phyloP scores from a whole-genome alignment of 2,329 filamentous ascomycete genomes.

The Aquanectria penicillioides region DNA sequence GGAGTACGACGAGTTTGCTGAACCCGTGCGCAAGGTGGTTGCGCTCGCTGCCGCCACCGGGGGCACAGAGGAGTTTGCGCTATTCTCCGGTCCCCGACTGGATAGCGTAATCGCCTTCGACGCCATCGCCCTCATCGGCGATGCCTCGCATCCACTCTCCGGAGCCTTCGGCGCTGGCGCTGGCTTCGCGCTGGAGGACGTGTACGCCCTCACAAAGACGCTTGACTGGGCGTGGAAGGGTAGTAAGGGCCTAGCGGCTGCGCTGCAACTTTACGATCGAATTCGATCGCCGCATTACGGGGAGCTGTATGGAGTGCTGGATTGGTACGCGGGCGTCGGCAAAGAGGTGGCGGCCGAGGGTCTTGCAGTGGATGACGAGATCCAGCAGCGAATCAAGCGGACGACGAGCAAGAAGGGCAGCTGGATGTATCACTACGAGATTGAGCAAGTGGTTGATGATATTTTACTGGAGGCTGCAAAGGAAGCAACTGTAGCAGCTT shows the following conservation, averaged over 20 bases:
- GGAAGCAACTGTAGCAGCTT: neutral
- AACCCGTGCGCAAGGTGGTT: slow-evolving; percentile 43
- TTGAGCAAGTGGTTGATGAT: slow-evolving; percentile 32
- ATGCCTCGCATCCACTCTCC: slow-evolving; percentile 64
- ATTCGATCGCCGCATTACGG: slow-evolving; percentile 44
- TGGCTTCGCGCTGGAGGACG: slow-evolving; percentile 50
- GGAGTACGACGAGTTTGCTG: slow-evolving; percentile 44
- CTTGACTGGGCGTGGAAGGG: slow-evolving; percentile 38
- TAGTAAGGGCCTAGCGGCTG: slow-evolving; percentile 27
- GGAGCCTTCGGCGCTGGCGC: slow-evolving; percentile 54
- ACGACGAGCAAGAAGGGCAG: slow-evolving; percentile 32
- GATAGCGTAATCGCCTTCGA: slow-evolving; percentile 34
- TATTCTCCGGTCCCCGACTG: slow-evolving; percentile 45
- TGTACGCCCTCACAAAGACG: slow-evolving; percentile 35
- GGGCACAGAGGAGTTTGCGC: slow-evolving; percentile 42
- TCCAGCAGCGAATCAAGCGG: slow-evolving; percentile 34
- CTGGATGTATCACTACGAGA: slow-evolving; percentile 43
- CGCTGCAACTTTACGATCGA: slow-evolving; percentile 39
- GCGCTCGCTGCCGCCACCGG: slow-evolving; percentile 40
- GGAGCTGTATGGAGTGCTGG: slow-evolving; percentile 38
- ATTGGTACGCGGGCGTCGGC: slow-evolving; percentile 34
- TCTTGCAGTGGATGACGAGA: slow-evolving; percentile 36
- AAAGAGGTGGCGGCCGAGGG: slow-evolving; percentile 27
- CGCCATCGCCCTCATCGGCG: slow-evolving; percentile 60
- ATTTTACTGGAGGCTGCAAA: neutral